Evolutionary conservation across 768 basidiomycete species (phyloP), one percentile per base, ranked within the genome.

Genomic region (Lentinula aciculospora): DNA sequence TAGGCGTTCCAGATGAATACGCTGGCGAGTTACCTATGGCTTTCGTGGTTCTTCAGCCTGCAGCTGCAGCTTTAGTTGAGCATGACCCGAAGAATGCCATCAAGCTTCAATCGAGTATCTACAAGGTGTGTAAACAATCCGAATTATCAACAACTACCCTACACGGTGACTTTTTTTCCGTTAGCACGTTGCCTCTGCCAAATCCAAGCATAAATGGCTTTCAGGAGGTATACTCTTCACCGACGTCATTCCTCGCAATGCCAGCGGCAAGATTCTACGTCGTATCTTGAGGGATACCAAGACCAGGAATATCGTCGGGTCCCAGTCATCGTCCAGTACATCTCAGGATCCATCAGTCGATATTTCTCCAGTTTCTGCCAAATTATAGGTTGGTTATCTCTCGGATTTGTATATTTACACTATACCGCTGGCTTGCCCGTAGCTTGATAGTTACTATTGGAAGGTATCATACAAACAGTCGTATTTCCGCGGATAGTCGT

Each of bases 21-120:
- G 75, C 71, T 45, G 80, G 82, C 15, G 81, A 84, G 61, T 60
- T 79, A 4, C 81, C 83, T 2, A 62, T 81, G 8, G 81, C 82
- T 2, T 83, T 80, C 64, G 73, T 83, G 15, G 76, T 76, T 19
- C 72, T 76, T 23, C 67, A 67, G 21, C 37, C 57, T 13, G 65
- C 68, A 5, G 72, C 78, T 4, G 60, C 65, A 28, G 62, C 61
- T 48, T 66, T 69, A 21, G 60, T 62, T 59, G 32, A 56, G 31
- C 48, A 25, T 37, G 64, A 42, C 50, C 64, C 46, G 39, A 62
- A 10, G 50, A 58, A 31, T 67, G 61, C 58, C 15, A 39, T 19
- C 7, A 27, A 42, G 17, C 53, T 59, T 45, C 28, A 34, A 46
- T 34, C 40, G 4, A 54, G 53, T 32, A 59, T 59, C 15, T 55